Base-by-base conservation (phyloP, 2,329 filamentous ascomycete species). In the Dothiorella sarmentorum region DNA sequence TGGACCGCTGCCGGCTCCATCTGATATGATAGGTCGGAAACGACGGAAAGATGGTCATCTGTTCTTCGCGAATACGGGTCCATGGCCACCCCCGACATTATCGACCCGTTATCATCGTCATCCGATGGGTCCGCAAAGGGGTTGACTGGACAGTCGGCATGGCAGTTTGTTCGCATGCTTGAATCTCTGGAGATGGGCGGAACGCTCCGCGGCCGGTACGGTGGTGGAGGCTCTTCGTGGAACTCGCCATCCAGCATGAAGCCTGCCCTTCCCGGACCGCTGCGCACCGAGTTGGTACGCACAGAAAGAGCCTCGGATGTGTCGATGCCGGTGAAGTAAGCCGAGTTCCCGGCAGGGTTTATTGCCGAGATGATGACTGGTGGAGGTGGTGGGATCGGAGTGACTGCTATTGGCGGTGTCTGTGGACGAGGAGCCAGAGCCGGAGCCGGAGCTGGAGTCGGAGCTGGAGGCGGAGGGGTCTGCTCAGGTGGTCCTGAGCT, bases 281-380 rank as follows among this genome's bases (percentile, higher is more conserved):
- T 49, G 4, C 44, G 56, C 17, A 49, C 56, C 9, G 43, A 43
- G 44, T 51, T 58, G 11, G 43, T 49, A 37, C 56, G 56, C 3
- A 59, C 45, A n/a, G 56, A 59, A 31, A 59, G 47, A 18, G 56
- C 56, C 40, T 59, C 56, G 18, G 56, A 59, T 7, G 56, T 59
- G 56, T 59, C 56, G 26, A 59, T 53, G 11, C 56, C 56, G 18
- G 56, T 52, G 29, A 59, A 59, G 45, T 59, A 59, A 9, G 56
- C 45, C 2, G 43, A 33, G 22, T 58, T 59, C 27, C 18, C 38
- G 2, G 56, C 35, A 20, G 56, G 43, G 18, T 38, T 49, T 20
- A 59, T 43, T 10, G 56, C 35, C 4, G 56, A 52, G n/a, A 59
- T 49, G 45, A 59, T 59, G 45, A 59, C 47, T 4, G 56, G 56